Evolutionary conservation across 768 basidiomycete species (phyloP).

Genomic region (Phanerochaete sordida): DNA sequence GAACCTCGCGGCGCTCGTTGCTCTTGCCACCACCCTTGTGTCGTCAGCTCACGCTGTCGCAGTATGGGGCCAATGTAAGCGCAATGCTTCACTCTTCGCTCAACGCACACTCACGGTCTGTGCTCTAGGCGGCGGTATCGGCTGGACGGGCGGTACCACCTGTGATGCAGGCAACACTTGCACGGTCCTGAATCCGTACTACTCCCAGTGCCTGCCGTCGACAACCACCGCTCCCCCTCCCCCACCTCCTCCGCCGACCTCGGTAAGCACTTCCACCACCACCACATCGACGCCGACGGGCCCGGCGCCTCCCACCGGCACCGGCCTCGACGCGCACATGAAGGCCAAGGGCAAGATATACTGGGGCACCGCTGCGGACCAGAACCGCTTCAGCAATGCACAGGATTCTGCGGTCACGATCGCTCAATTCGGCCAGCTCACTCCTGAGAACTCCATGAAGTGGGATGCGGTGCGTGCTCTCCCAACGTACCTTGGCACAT

Average conservation of each 20-base stretch:
- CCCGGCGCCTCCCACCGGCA: not conserved
- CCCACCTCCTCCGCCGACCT: slow-evolving; percentile 15
- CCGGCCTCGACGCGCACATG: slow-evolving; percentile 23
- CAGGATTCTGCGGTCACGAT: slow-evolving; percentile 20
- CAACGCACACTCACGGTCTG: not conserved
- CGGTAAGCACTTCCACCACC: not conserved
- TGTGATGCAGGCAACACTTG: slow-evolving; percentile 29
- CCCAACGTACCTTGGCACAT: not conserved
- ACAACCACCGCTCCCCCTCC: slow-evolving; percentile 12
- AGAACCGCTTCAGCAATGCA: slow-evolving; percentile 26
- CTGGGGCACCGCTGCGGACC: slow-evolving; percentile 28
- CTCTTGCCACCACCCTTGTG: slow-evolving; percentile 17
- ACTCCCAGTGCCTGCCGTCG: slow-evolving; percentile 31
- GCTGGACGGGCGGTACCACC: slow-evolving; percentile 1
- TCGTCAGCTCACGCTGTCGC: slow-evolving; percentile 23
- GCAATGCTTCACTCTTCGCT: not conserved
- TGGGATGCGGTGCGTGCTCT: slow-evolving; percentile 23
- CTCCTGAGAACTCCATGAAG: slow-evolving; percentile 34
- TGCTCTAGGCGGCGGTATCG: slow-evolving; percentile 15
- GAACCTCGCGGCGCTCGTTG: slow-evolving; percentile 21
- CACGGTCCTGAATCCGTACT: slow-evolving; percentile 28
- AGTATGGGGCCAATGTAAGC: slow-evolving; percentile 36
- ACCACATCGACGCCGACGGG: too few species aligned
- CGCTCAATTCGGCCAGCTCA: slow-evolving; percentile 28
- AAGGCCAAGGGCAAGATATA: slow-evolving; percentile 25